Conservation (phyloP, 179 eudicot genomes). For the Gypsophila paniculata region DNA sequence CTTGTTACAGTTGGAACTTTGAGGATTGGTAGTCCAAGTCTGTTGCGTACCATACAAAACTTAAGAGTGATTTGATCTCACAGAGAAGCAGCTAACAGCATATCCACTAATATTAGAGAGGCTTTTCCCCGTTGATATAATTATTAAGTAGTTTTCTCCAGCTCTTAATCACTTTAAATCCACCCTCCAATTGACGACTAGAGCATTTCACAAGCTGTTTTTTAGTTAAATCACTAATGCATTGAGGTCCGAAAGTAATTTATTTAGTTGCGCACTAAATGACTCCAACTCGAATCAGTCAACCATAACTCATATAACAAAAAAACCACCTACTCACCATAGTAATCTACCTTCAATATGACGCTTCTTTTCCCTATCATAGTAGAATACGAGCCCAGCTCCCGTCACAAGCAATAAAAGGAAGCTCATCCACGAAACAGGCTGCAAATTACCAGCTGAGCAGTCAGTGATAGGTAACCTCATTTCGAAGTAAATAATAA, state of each 20-base stretch:
- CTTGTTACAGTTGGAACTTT: neutral
- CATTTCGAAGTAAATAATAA: neutral
- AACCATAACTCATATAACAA: slow-evolving; percentile 3
- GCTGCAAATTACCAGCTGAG: slow-evolving; percentile 42
- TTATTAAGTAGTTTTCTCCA: neutral
- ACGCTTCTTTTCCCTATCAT: slow-evolving; percentile 76
- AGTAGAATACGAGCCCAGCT: slow-evolving; percentile 71
- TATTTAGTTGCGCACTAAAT: neutral
- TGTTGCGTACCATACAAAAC: neutral
- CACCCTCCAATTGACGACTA: neutral
- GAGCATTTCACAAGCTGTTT: neutral
- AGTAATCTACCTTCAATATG: slow-evolving; percentile 94
- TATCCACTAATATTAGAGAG: neutral
- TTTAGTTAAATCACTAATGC: neutral
- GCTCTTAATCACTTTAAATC: neutral
- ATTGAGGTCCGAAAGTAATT: neutral
- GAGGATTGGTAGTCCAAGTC: neutral
- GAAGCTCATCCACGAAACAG: slow-evolving; percentile 96
- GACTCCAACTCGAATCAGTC: slow-evolving; percentile 5
- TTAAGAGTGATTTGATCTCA: neutral
- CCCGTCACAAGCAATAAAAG: slow-evolving; percentile 77
- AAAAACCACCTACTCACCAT: slow-evolving; percentile 54
- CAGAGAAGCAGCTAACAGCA: slow-evolving; percentile 1
- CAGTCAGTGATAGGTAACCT: neutral
- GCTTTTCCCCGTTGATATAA: neutral